A percentile compares a stretch with the other conserved stretches of the same genome.
Conservation (phyloP, 2,329 filamentous ascomycete genomes). For the Corinectria fuckeliana region DNA sequence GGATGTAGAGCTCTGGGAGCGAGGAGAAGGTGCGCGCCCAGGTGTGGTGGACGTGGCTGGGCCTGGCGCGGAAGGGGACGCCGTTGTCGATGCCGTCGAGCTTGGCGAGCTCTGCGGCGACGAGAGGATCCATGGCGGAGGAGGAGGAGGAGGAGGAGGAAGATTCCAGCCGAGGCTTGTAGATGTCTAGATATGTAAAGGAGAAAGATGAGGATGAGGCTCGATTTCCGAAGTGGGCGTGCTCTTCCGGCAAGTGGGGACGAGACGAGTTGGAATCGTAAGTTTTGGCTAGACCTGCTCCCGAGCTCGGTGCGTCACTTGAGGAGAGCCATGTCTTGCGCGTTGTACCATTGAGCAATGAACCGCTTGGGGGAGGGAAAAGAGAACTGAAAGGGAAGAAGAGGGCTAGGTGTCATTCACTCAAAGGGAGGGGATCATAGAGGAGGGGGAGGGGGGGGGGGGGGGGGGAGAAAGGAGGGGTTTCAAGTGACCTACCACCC, state of each 20-base stretch:
- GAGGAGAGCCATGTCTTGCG: not conserved
- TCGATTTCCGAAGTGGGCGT: slow-evolving; percentile 18
- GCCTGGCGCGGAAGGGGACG: slow-evolving; percentile 77
- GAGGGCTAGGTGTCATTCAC: not conserved
- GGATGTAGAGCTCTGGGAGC: slow-evolving; percentile 88
- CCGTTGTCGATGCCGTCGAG: slow-evolving; percentile 44
- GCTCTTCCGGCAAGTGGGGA: slow-evolving; percentile 4
- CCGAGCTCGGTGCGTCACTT: not conserved
- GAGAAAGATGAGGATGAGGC: not conserved
- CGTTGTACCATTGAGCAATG: not conserved
- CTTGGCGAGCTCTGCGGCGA: slow-evolving; percentile 43
- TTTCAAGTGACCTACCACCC: too few species aligned
- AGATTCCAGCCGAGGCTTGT: not conserved
- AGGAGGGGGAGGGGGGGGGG: slow-evolving; percentile 4
- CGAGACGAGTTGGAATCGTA: slow-evolving; percentile 5
- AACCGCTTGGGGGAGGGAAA: not conserved
- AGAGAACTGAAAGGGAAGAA: not conserved
- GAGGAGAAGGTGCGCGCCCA: slow-evolving; percentile 95
- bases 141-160: not conserved
- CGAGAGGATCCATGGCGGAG: slow-evolving; percentile 46
- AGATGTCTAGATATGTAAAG: not conserved
- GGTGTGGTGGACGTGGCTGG: slow-evolving; percentile 80
- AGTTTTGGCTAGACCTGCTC: slow-evolving; percentile 1
- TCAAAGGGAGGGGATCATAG: not conserved
- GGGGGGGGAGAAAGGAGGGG: not conserved